Percentiles rank a stretch among this genome's conserved stretches.
Conservation (phyloP, 1,139 yeast genomes). For the Scheffersomyces illinoinensis region DNA sequence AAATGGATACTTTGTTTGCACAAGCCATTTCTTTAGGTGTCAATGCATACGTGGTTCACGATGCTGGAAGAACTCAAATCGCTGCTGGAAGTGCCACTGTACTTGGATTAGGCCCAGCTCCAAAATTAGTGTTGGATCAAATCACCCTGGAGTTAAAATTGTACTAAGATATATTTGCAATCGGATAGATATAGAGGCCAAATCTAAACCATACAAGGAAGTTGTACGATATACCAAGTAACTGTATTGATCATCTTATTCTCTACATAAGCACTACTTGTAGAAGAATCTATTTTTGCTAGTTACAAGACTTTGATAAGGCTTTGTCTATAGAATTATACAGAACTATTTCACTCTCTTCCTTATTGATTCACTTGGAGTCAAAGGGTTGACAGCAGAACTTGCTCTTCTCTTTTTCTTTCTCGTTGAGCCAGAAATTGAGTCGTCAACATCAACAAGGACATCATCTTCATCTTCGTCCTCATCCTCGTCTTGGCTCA, state of each 20-base stretch:
- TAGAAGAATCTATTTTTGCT: not conserved
- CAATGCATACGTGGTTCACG: constrained; percentile 80
- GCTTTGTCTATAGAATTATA: constrained; percentile 1
- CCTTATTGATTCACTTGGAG: constrained; percentile 22
- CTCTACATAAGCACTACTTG: not conserved
- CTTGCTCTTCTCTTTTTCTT: constrained; percentile 44
- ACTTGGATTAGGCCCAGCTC: constrained; percentile 95
- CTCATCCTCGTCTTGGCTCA: constrained; percentile 32
- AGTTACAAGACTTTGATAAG: not conserved
- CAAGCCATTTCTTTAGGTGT: constrained; percentile 79
- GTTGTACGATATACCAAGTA: not conserved
- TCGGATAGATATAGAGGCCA: not conserved
- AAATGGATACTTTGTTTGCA: constrained; percentile 75
- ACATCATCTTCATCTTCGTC: constrained; percentile 36
- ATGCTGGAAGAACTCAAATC: constrained; percentile 96
- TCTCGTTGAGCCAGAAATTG: constrained; percentile 24
- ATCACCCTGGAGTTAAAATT: constrained; percentile 79
- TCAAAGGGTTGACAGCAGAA: constrained; percentile 46
- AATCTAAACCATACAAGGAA: not conserved
- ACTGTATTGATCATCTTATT: not conserved
- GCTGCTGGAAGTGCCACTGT: constrained; percentile 96
- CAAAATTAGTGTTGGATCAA: constrained; percentile 76
- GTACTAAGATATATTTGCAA: constrained; percentile 40
- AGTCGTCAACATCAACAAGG: constrained; percentile 41
- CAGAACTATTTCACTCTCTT: constrained; percentile 4